Evolutionary conservation across 2,329 filamentous ascomycete genomes (phyloP).

Genomic region (Cyphellophora europaea): DNA sequence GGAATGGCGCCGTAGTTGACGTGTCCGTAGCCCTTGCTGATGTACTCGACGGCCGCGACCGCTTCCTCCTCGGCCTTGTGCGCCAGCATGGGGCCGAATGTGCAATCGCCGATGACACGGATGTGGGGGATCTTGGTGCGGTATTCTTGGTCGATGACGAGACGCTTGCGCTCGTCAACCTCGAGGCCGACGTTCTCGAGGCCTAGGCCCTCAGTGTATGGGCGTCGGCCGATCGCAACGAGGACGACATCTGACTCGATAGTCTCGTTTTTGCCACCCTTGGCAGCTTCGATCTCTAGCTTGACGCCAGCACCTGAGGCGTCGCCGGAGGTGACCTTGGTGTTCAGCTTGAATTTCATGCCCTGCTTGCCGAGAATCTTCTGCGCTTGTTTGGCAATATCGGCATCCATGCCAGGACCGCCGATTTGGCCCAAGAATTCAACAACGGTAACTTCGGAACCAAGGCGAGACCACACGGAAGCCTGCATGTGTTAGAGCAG

Average conservation of each 20-base stretch:
- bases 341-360: conserved; percentile 95
- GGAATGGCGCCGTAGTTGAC: conserved; percentile 98
- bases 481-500: conserved; percentile 33
- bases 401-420: conserved; percentile 91
- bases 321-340: conserved; percentile 86
- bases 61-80: conserved; percentile 99
- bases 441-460: conserved; percentile 90
- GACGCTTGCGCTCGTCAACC: conserved; percentile 82
- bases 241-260: conserved; percentile 92
- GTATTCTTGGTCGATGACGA: conserved; percentile 98
- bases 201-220: conserved; percentile 84
- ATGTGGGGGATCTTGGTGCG: conserved; percentile 97
- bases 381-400: conserved; percentile 83
- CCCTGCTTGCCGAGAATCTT: conserved; percentile 95
- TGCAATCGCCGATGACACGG: conserved; percentile 89
- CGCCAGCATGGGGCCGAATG: conserved; percentile 96
- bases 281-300: conserved; percentile 80
- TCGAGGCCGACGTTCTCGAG: conserved; percentile 91
- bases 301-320: conserved; percentile 61
- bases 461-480: conserved; percentile 93
- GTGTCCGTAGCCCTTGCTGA: conserved; percentile 95
- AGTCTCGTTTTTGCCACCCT: conserved; percentile 90
- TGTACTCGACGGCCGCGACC: conserved; percentile 90
- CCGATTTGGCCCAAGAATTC: conserved; percentile 95
- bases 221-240: conserved; percentile 89